These are phyloP conservation scores for Shiraia sp. DNA, from an alignment of 2,329 filamentous ascomycete genomes.

Conservation along the genomic window DNA sequence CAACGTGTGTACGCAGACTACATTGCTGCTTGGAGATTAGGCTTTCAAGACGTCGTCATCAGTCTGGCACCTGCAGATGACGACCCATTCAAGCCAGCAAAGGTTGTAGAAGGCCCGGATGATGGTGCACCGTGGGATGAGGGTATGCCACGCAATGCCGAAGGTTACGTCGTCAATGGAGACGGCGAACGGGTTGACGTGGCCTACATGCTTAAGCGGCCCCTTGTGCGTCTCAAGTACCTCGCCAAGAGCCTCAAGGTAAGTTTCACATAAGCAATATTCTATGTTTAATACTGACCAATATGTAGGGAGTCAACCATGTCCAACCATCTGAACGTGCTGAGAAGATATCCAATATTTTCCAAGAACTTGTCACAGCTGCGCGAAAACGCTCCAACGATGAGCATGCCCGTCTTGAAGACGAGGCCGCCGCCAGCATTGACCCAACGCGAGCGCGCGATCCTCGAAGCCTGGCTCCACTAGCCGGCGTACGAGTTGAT, in stretches of 20 bases:
- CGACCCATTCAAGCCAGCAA: conserved; percentile 55
- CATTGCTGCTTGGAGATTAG: conserved; percentile 83
- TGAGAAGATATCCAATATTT: conserved; percentile 62
- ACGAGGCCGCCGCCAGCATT: conserved; percentile 83
- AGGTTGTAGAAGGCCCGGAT: conserved; percentile 48
- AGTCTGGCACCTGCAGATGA: conserved; percentile 81
- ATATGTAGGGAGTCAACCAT: conserved; percentile 58
- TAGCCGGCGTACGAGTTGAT: conserved; percentile 73
- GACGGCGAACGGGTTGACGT: conserved; percentile 92
- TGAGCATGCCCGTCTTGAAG: conserved; percentile 73
- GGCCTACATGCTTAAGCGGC: conserved; percentile 86
- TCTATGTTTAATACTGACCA: conserved; percentile 33
- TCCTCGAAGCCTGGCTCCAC: conserved; percentile 72
- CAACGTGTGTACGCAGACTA: conserved; percentile 83
- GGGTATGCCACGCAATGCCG: conserved; percentile 59
- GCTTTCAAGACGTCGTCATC: conserved; percentile 92
- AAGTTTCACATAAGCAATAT: conserved; percentile 13
- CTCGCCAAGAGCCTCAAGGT: conserved; percentile 82
- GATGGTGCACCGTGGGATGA: conserved; percentile 57
- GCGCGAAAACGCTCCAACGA: conserved; percentile 75
- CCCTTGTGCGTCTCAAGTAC: conserved; percentile 84
- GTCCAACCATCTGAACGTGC: conserved; percentile 60
- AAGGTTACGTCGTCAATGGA: conserved; percentile 66
- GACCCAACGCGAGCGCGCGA: conserved; percentile 82
- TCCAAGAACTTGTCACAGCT: conserved; percentile 74